Evolutionary conservation across 345 rosid genomes (phyloP), one percentile per base, ranked within the genome.

Genomic region (Draba incana): DNA sequence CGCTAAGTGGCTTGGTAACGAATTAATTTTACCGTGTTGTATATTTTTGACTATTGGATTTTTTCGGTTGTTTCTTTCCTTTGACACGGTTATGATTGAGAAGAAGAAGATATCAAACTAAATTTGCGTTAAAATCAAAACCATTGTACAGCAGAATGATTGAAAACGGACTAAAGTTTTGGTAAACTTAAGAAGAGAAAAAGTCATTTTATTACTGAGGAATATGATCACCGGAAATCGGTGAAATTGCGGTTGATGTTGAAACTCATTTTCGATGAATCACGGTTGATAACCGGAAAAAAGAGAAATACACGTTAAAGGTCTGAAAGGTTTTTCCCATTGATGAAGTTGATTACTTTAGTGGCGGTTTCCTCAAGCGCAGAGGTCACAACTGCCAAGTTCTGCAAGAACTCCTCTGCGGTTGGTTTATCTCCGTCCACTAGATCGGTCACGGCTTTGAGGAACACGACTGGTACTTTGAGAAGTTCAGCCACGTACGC

Each of bases 361-460:
- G 82, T 54, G 11, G 89, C 87, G 1, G 83, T 73, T 55, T 66
- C 76, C 24, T 85, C 93, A 8, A 92, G 91, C 0, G 87, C 83
- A 51, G 84, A 55, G 7, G 85, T 84, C 25, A 86, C 98, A 11
- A 82, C 72, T 16, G 85, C 84, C 77, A 95, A 77, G 77, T 92
- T 95, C 81, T 85, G 82, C 79, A 89, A 33, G 78, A 89, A 92
- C 65, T 89, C 96, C 64, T 85, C 96, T 0, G 92, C 80, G 0
- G 93, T 64, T 31, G 98, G 96, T 75, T 86, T 86, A 14, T 85
- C 90, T 24, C 88, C 96, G 64, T 92, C 97, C 44, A 89, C 81
- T 15, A 86, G 62, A 59, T 92, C 96, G 0, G 93, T 92, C 79
- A 88, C 92, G 0, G 92, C 99, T 83, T 95, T 95, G 35, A 95